Base-by-base conservation (phyloP, 208 protist species). In the Perkinsela sp. region DNA sequence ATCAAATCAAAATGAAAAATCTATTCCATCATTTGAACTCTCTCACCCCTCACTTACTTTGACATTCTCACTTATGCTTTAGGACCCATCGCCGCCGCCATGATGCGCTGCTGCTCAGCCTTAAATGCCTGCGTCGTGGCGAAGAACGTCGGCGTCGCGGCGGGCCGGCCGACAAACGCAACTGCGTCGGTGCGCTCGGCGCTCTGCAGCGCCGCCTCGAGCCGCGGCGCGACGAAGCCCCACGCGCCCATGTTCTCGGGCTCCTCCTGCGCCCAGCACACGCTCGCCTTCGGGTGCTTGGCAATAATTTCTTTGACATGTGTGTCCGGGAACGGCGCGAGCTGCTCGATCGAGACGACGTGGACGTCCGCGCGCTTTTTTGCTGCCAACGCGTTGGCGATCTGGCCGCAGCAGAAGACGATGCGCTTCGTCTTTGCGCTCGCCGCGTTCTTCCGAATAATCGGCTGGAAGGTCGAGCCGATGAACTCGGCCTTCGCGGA, bases 221-320 rank as follows among this genome's bases (percentile, higher is more conserved):
- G 75, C 69, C 84, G 83, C n/a, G 82, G 75, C 74, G 86, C 82
- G 2, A 92, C 80, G 72, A 91, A 79, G 1, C 67, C 72, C 85
- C 86, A 96, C 15, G 92, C 79, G 71, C 95, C 95, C 83, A 94
- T 93, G 77, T 97, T 97, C 76, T 85, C 89, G 66, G 94, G 95
- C 82, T 98, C 94, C 78, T 97, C 94, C 83, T 97, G 94, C 67
- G 79, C 84, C 95, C 94, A 98, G 71, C 88, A 80, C 13, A 93
- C 73, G 70, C 92, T 83, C 2, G 93, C 93, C 67, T 85, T 81
- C 40, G 76, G 76, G 79, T 95, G 96, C 31, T 85, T 77, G 30
- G 71, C 28, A 0, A 91, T 70, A 67, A 94, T 70, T 29, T 76
- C 72, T 70, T 81, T 76, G 31, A 98, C 82, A 74, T 89, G 83